Evolutionary conservation across 1,284 basidiomycete species (phyloP), one percentile per base, ranked within the genome.

Genomic region (Melampsora americana): DNA sequence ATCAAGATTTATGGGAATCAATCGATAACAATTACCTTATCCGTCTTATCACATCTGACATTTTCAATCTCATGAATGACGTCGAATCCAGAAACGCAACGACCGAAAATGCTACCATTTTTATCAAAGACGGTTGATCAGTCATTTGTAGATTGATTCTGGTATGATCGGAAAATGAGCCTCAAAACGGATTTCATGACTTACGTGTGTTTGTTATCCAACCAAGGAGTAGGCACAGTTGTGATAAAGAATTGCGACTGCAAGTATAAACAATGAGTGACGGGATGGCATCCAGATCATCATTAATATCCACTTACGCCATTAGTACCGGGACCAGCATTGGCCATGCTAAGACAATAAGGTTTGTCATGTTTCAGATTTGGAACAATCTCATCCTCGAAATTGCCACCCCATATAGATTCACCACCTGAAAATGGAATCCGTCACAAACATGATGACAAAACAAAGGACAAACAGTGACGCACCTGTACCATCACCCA

Each of bases 301-400:
- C 60, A 32, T 65, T 53, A 50, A 23, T 56, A 67, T 66, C 73
- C 68, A 67, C 69, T 39, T 80, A 83, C 11, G 85, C 71, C 96
- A 82, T 99, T 99, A 53, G 96, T 99, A 71, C 86, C 86, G 0
- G 93, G 90, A 0, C 96, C 95, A 1, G 93, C 92, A 78, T 99
- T 99, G n/a, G 96, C 96, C 94, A 98, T 98, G 81, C 92, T 94
- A 66, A 99, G 86, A n/a, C 92, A 96, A 82, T 97, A 98, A 0
- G 95, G 95, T 77, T 93, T 86, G 83, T 97, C 93, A 83, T 98
- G 95, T 83, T 89, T 90, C 75, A 96, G 85, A 73, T 91, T 90
- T 78, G 92, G 90, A 39, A 88, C 87, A 82, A 99, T 94, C 84
- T 99, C 95, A 83, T 99, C 96, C 82, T 96, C 95, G 81, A 99